Base-by-base conservation (phyloP, 1,284 basidiomycete genomes). In the Moesziomyces parantarcticus region DNA sequence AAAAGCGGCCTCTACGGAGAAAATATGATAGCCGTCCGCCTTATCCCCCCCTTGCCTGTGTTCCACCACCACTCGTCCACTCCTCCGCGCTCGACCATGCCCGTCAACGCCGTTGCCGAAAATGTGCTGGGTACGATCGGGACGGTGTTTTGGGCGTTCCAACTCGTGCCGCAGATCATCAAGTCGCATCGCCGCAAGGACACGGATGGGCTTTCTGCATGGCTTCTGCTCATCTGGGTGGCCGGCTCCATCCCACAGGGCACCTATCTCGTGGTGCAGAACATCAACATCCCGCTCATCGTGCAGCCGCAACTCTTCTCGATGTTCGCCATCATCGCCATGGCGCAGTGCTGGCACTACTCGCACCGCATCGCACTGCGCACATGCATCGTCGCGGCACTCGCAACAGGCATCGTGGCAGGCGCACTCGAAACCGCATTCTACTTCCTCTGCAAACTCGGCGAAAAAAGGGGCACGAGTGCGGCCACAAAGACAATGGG, bases 301-400 rank as follows among this genome's bases (percentile, higher is more conserved):
- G 67, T 90, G 2, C 92, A 93, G 79, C 91, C 92, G 2, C 92
- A 93, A 75, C 79, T 90, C 0, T 92, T 93, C 75, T 88, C 88
- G 0, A 84, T 87, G 18, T 84, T 93, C 22, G 86, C 87, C 2
- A 86, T 90, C 14, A 62, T 90, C 16, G 90, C 89, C 0, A 55
- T 50, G 45, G 39, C 68, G 7, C 85, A 92, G 87, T 91, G 90
- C 68, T 85, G 89, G 49, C 88, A 90, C 76, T 92, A 92, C 72
- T 87, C 77, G 14, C 69, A 77, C 14, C 59, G 73, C 10, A 72
- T 75, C 22, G 76, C 85, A 1, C 80, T 83, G 7, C 82, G 82
- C 16, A 85, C 85, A 29, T 86, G 88, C 0, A 48, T 84, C 1
- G 70, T 86, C 26, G 84, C 85, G 7, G 79, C 85, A 10, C 22